A percentile compares a stretch with the other conserved stretches of the same genome.
Evolutionary conservation across 225 moss, liverwort and hornwort species (phyloP).

Genomic region (Thuidium tamariscinum): DNA sequence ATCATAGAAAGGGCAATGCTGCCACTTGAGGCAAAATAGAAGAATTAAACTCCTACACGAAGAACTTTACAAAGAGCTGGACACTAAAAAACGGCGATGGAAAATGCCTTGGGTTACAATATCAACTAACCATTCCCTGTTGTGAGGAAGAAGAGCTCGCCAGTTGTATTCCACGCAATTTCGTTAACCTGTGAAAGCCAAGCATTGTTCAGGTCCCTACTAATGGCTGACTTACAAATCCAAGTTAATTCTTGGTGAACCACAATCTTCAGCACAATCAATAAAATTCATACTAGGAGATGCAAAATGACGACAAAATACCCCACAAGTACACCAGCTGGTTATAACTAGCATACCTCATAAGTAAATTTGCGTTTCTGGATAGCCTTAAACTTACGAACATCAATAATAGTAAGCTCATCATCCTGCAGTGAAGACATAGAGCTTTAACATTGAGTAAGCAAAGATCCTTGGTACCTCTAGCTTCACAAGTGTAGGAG

Average conservation of each 20-base stretch:
- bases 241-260: not conserved
- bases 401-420: conserved; percentile 94
- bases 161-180: conserved; percentile 98
- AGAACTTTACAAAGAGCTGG: not conserved
- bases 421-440: conserved; percentile 61
- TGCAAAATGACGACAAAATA: not conserved
- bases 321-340: not conserved
- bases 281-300: not conserved
- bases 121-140: conserved; percentile 73
- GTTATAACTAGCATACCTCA: conserved; percentile 39
- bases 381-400: conserved; percentile 93
- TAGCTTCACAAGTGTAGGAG: not conserved
- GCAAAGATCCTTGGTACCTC: not conserved
- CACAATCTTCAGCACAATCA: not conserved
- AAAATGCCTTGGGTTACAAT: not conserved
- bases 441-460: not conserved
- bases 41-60: not conserved
- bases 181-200: conserved; percentile 73
- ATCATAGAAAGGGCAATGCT: not conserved
- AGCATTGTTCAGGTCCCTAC: not conserved
- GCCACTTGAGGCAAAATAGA: not conserved
- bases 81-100: not conserved
- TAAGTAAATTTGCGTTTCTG: conserved; percentile 95
- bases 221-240: not conserved
- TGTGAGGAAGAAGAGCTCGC: conserved; percentile 90